Conservation (phyloP, 805 yeast genomes). For the Candida lessepsii region DNA sequence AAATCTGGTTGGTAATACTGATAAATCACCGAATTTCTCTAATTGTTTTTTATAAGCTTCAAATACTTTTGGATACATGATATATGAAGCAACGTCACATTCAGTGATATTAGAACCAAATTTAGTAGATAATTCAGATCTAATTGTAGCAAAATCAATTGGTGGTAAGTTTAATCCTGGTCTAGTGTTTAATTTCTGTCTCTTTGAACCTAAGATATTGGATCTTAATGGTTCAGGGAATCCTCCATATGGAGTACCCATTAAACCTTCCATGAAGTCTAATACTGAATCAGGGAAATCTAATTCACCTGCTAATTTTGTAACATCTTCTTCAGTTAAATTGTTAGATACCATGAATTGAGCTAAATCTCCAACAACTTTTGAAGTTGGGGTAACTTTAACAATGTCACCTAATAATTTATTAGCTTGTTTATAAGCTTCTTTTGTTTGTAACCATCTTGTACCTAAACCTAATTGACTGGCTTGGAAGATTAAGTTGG, state of each 20-base stretch:
- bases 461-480: slow-evolving; percentile 97
- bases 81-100: slow-evolving; percentile 89
- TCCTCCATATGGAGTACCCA: slow-evolving; percentile 99
- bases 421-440: slow-evolving; percentile 90
- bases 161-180: slow-evolving; percentile 93
- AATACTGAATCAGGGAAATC: slow-evolving; percentile 99
- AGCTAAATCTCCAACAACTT: slow-evolving; percentile 99
- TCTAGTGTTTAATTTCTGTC: slow-evolving; percentile 82
- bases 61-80: slow-evolving; percentile 97
- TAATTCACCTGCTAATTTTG: slow-evolving; percentile 79
- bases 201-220: slow-evolving; percentile 84
- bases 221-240: slow-evolving; percentile 99
- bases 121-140: slow-evolving; percentile 69
- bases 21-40: slow-evolving; percentile 85
- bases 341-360: slow-evolving; percentile 98
- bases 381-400: slow-evolving; percentile 99
- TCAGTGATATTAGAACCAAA: slow-evolving; percentile 75
- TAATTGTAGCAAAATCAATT: slow-evolving; percentile 69
- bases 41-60: slow-evolving; percentile 76
- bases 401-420: slow-evolving; percentile 91
- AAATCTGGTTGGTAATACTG: slow-evolving; percentile 89
- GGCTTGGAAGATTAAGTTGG: slow-evolving; percentile 97
- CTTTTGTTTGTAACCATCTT: slow-evolving; percentile 95
- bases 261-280: slow-evolving; percentile 98
- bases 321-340: slow-evolving; percentile 80